Evolutionary conservation across 305 asterid species (phyloP).

Genomic region (Fraxinus sp.): DNA sequence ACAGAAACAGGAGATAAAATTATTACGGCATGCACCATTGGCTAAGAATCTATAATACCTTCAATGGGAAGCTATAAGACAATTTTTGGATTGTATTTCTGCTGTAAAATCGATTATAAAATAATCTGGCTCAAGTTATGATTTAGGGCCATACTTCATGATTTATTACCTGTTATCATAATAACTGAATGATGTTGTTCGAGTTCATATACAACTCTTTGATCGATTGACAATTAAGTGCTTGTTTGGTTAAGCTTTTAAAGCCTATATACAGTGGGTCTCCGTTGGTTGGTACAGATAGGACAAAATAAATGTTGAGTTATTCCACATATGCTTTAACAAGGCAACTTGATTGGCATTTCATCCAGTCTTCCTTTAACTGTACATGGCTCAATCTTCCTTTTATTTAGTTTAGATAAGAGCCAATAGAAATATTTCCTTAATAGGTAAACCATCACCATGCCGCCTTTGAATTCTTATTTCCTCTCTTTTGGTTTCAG

Average conservation of each 20-base stretch:
- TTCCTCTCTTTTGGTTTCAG: background rate
- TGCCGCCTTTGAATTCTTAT: background rate
- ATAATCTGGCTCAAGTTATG: background rate
- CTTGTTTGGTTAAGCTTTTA: background rate
- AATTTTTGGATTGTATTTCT: background rate
- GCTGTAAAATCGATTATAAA: background rate
- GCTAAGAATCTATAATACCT: background rate
- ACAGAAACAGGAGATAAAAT: background rate
- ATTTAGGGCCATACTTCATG: background rate
- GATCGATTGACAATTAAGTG: background rate
- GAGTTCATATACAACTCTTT: background rate
- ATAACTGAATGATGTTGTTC: background rate
- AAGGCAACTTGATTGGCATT: background rate
- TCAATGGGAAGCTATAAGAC: background rate
- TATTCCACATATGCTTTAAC: background rate
- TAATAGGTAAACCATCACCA: background rate
- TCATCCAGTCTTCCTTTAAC: background rate
- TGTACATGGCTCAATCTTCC: background rate
- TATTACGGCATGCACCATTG: background rate
- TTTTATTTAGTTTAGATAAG: background rate
- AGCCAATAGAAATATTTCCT: background rate
- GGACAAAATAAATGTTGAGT: background rate
- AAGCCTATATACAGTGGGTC: background rate
- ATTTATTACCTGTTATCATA: background rate
- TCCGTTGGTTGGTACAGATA: background rate